phyloP scores from a whole-genome alignment of 1,284 basidiomycete species.

The Ceratobasidium sp. region DNA sequence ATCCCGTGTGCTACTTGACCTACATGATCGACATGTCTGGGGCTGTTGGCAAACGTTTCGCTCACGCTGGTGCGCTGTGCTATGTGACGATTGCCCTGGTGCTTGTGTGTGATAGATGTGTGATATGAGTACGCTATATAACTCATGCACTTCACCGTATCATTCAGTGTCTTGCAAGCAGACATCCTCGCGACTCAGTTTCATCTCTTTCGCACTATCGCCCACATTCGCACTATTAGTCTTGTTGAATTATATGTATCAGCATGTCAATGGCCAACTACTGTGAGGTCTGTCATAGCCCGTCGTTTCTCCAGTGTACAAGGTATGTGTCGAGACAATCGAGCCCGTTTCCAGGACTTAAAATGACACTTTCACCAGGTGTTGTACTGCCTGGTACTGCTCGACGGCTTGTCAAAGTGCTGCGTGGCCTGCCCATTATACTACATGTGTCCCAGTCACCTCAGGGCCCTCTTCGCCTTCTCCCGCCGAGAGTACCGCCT shows the following conservation, averaged over 20 bases:
- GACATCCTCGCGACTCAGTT: neutral
- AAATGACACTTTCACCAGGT: neutral
- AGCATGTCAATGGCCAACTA: conserved; percentile 19
- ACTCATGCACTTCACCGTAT: neutral
- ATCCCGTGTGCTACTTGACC: neutral
- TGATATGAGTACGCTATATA: conserved; percentile 3
- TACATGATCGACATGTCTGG: conserved; percentile 3
- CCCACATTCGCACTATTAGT: neutral
- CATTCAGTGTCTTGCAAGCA: neutral
- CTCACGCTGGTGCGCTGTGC: conserved; percentile 4
- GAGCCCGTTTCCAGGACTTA: neutral
- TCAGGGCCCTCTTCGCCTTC: neutral
- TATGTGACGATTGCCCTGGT: conserved; percentile 3
- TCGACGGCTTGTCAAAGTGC: conserved; percentile 29
- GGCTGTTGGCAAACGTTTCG: conserved; percentile 8
- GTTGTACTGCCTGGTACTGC: conserved; percentile 25
- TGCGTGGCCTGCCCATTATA: conserved; percentile 30
- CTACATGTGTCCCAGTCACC: conserved; percentile 4
- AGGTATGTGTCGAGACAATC: conserved; percentile 3
- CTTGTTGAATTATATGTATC: neutral
- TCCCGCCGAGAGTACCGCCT: conserved; percentile 7
- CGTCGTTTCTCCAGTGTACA: conserved; percentile 29
- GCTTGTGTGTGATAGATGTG: neutral
- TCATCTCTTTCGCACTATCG: neutral
- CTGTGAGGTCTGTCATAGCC: conserved; percentile 21